phyloP scores from a whole-genome alignment of 257 asterid genomes.

The Vinca minor region DNA sequence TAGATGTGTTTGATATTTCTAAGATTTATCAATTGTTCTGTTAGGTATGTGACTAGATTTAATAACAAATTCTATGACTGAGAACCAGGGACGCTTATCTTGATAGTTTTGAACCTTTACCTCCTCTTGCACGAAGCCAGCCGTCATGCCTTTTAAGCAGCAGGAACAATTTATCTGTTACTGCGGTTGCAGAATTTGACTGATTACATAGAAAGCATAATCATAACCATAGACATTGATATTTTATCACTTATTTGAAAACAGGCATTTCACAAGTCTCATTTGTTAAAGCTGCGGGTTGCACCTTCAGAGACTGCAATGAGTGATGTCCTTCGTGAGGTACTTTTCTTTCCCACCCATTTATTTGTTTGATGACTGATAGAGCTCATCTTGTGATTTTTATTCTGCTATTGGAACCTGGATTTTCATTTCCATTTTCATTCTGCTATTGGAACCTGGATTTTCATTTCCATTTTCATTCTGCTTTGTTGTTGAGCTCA shows the following conservation, averaged over 20 bases:
- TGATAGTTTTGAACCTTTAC: background rate
- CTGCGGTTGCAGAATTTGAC: background rate
- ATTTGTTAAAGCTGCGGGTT: conserved; percentile 81
- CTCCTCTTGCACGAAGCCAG: background rate
- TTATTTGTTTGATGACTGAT: background rate
- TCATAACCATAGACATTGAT: background rate
- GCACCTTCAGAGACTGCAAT: conserved; percentile 99
- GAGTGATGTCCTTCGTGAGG: conserved; percentile 98
- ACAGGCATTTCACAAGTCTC: conserved; percentile 98
- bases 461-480: conserved; percentile 7
- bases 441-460: background rate
- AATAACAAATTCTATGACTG: background rate
- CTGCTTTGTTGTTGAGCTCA: too few species aligned
- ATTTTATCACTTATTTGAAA: conserved; percentile 9
- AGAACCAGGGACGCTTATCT: background rate
- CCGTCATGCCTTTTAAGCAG: too few species aligned
- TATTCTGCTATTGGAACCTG: background rate
- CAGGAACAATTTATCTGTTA: background rate
- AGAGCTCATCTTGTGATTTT: background rate
- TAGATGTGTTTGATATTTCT: background rate
- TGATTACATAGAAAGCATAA: background rate
- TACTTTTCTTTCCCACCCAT: conserved; percentile 13
- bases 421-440: background rate
- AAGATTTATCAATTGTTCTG: too few species aligned
- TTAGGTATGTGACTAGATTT: background rate